A percentile compares a stretch with the other conserved stretches of the same genome.
Conservation (phyloP, 2,329 filamentous ascomycete species). For the Stagonosporopsis rhizophila region DNA sequence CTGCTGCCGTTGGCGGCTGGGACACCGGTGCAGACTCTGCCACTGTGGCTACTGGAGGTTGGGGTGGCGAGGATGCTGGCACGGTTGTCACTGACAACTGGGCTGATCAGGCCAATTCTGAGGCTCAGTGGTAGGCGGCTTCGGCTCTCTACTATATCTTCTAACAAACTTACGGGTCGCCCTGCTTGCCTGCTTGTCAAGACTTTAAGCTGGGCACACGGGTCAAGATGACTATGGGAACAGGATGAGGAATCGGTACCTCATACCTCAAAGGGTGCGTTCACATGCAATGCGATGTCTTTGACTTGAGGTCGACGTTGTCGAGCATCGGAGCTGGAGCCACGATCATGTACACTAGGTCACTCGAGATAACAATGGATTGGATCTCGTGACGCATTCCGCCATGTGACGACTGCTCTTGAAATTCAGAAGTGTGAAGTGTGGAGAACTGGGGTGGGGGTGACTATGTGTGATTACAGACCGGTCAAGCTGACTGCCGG, state of each 20-base stretch:
- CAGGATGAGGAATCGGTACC: conserved; percentile 10
- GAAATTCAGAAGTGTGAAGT: neutral
- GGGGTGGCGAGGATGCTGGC: conserved; percentile 24
- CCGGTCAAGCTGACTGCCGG: too few relatives aligned
- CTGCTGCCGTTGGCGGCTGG: conserved; percentile 26
- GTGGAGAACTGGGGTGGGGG: neutral
- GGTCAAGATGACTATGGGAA: neutral
- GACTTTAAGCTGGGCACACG: neutral
- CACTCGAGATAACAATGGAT: neutral
- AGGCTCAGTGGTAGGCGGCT: conserved; percentile 17
- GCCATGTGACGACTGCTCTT: neutral
- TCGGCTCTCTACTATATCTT: neutral
- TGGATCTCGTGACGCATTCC: conserved; percentile 1
- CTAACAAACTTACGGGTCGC: neutral
- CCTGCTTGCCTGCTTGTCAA: neutral
- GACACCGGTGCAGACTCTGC: conserved; percentile 28
- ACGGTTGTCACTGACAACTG: conserved; percentile 20
- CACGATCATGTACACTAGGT: conserved; percentile 5
- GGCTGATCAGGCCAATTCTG: conserved; percentile 10
- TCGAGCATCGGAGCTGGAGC: neutral
- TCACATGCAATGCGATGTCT: neutral
- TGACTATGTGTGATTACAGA: neutral
- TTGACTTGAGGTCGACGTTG: neutral
- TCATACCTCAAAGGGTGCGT: neutral
- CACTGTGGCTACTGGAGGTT: conserved; percentile 19